phyloP scores from a whole-genome alignment of 1,284 basidiomycete genomes.

The Ganoderma leucocontextum region DNA sequence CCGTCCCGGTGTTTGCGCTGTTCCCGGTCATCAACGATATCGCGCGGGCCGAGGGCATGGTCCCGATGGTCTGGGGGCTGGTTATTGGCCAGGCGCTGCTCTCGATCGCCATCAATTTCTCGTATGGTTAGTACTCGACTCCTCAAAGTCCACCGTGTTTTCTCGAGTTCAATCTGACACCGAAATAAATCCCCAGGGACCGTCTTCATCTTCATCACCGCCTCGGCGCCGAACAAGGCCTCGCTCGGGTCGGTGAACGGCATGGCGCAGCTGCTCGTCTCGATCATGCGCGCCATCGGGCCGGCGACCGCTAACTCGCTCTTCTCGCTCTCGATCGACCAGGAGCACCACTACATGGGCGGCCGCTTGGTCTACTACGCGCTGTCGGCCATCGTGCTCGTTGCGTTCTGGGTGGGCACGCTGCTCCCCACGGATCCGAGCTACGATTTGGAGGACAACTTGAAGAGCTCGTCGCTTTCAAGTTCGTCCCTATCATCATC shows the following conservation, averaged over 20 bases:
- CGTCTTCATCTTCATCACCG: constrained; percentile 61
- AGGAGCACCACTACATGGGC: constrained; percentile 55
- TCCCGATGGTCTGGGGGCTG: constrained; percentile 53
- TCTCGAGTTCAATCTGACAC: neutral
- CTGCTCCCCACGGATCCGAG: constrained; percentile 47
- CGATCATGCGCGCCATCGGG: constrained; percentile 60
- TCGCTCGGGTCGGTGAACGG: constrained; percentile 63
- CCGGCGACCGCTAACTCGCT: constrained; percentile 53
- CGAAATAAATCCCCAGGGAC: constrained; percentile 50
- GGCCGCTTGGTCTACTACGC: constrained; percentile 71
- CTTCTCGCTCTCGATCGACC: constrained; percentile 49
- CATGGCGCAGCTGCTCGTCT: constrained; percentile 61
- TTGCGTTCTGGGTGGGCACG: constrained; percentile 43
- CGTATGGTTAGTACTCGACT: constrained; percentile 54
- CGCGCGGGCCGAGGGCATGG: constrained; percentile 51
- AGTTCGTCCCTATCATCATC: neutral
- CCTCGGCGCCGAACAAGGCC: constrained; percentile 45
- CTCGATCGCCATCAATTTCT: constrained; percentile 59
- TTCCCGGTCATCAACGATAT: constrained; percentile 65
- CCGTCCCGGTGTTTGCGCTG: constrained; percentile 57
- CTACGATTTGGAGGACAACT: neutral
- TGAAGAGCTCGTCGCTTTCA: neutral
- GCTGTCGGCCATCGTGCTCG: constrained; percentile 49
- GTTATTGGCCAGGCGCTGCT: constrained; percentile 58
- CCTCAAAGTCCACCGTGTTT: neutral